Base-by-base conservation (phyloP, 768 basidiomycete species). In the Mycena galopus region DNA sequence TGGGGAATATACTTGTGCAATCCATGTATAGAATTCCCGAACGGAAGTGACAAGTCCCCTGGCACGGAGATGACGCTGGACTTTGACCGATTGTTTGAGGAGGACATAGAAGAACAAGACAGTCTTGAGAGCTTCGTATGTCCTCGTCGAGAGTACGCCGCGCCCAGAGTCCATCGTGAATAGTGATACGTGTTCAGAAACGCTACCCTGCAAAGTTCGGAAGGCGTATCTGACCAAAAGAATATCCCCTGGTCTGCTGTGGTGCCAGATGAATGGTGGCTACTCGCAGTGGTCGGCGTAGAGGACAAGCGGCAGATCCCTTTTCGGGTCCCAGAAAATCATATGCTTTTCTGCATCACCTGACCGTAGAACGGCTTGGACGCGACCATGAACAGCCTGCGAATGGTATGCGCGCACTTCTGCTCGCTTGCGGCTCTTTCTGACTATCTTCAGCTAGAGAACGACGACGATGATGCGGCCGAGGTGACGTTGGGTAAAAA, bases 401-500 rank as follows among this genome's bases (percentile, higher is more conserved):
- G 90, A 51, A 90, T 91, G 89, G 90, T 91, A 77, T 32, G 27
- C 32, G 16, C 68, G 82, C 78, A 7, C 57, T 69, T 42, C 67
- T 57, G 19, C 29, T 67, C 17, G 10, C 50, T 21, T 39, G 32
- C 3, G 53, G 16, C n/a, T 64, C 23, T 56, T 56, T 39, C 67
- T 69, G 69, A 65, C 56, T 55, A 23, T 56, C 23, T 35, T 65
- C 78, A 94, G 94, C 84, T 95, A 75, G 88, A 91, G 76, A 90
- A 91, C 68, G 90, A 93, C 76, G 94, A 95, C 68, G 92, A 93
- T 60, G 92, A 94, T 71, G 86, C 87, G 21, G 88, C 89, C 25
- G 93, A 96, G 79, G 94, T 96, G 59, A 94, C 93, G 39, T 95
- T 94, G 94, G 94, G 94, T 94, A 71, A 72, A 50, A 61, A 50